Evolutionary conservation across 2,329 filamentous ascomycete species (phyloP), one percentile per base, ranked within the genome.

Genomic region (Colletotrichum tanaceti): DNA sequence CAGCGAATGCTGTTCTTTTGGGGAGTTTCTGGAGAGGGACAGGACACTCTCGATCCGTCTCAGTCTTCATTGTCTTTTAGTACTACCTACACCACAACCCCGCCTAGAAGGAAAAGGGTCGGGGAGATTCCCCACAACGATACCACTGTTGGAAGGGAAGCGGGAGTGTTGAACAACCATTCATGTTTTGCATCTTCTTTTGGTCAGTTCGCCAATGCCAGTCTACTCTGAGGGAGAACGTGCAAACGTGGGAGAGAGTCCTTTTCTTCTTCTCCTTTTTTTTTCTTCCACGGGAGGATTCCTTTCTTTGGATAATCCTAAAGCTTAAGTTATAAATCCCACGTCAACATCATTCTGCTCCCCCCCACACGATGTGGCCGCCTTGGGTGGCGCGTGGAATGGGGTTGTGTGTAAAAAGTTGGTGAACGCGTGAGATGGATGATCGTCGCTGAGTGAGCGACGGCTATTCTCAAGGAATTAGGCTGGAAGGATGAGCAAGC

Each of bases 291-390:
- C 9, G 32, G 57, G 44, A 38, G 28, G 20, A 1, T 58, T 46
- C n/a, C 32, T 47, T 22, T 10, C 18, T 43, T 49, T 39, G 44
- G 55, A 54, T 69, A 66, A 69, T 69, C 28, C 52, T 61, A 69
- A 68, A 69, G 63, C 62, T 50, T 69, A 61, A 65, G 20, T 22
- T 14, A 22, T 13, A 55, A 41, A 39, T 24, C n/a, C n/a, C 57
- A 47, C 39, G 6, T 41, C 2, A 41, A 22, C 32, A 38, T 53
- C 32, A 20, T 4, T 9, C 18, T 7, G 18, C 50, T 3, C 1
- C 20, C 50, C 50, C 13, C 18, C 5, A 13, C 50, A 5, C 16
- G 28, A 2, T 35, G 50, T 20, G 18, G 28, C 47, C 18, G 50
- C 50, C 20, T 11, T 5, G 13, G 28, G 3, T 13, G 49, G 16